Conservation (phyloP, 441 rosid species). For the Hura crepitans region DNA sequence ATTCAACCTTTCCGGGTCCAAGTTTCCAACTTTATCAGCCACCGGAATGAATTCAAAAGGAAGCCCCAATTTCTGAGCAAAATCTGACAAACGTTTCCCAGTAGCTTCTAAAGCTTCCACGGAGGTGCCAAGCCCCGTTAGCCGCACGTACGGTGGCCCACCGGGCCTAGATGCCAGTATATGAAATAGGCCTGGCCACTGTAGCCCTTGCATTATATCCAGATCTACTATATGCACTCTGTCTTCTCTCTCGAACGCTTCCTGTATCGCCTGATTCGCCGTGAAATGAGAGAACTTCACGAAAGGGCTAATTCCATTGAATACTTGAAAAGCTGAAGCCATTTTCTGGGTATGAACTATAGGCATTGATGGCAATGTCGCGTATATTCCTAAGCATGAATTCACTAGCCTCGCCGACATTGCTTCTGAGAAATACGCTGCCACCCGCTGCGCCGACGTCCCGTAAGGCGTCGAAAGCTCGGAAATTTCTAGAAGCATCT, state of each 20-base stretch:
- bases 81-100: constrained; percentile 82
- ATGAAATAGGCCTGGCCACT: constrained; percentile 97
- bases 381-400: constrained; percentile 80
- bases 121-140: constrained; percentile 89
- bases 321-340: constrained; percentile 93
- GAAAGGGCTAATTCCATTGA: constrained; percentile 89
- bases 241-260: constrained; percentile 91
- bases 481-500: constrained; percentile 82
- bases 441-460: constrained; percentile 93
- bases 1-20: constrained; percentile 67
- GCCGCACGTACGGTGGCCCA: constrained; percentile 84
- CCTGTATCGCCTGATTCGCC: constrained; percentile 94
- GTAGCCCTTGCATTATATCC: constrained; percentile 97
- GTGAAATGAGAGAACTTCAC: constrained; percentile 98
- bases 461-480: constrained; percentile 89
- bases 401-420: constrained; percentile 85
- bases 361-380: constrained; percentile 66
- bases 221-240: constrained; percentile 89
- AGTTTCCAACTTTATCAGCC: constrained; percentile 80
- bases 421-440: constrained; percentile 95
- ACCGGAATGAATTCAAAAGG: constrained; percentile 82
- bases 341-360: constrained; percentile 57
- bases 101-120: constrained; percentile 84
- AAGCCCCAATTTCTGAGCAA: constrained; percentile 76
- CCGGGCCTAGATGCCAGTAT: constrained; percentile 85